phyloP scores from a whole-genome alignment of 306 rosid genomes.

The Alnus glutinosa region DNA sequence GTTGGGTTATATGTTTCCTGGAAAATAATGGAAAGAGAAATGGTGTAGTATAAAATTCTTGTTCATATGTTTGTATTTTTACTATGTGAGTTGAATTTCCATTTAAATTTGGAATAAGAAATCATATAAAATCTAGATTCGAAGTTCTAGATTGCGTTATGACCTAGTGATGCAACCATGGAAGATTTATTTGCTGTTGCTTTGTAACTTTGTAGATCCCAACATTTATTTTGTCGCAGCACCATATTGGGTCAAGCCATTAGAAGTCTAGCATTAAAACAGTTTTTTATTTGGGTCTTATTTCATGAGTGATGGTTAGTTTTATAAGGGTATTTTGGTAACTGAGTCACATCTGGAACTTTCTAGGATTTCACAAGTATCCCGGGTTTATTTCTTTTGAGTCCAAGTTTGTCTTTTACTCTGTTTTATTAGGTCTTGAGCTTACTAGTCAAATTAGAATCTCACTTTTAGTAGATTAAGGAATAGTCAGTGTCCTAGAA shows the following conservation, averaged over 20 bases:
- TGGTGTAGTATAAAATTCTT: background rate
- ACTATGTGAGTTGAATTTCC: background rate
- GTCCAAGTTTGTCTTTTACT: background rate
- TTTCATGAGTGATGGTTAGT: background rate
- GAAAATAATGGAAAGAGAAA: background rate
- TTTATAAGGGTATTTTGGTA: background rate
- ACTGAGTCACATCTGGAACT: no score
- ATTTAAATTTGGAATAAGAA: background rate
- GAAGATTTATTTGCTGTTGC: background rate
- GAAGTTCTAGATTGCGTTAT: background rate
- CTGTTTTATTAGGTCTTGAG: background rate
- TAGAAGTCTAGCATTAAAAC: background rate
- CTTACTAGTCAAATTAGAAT: background rate
- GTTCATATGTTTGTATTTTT: background rate
- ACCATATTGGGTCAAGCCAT: background rate
- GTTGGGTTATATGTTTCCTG: background rate
- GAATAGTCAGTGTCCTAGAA: background rate
- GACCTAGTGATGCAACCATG: background rate
- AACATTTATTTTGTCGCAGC: no score
- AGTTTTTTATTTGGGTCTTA: no score
- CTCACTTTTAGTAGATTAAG: background rate
- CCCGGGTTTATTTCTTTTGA: background rate
- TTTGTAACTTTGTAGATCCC: background rate
- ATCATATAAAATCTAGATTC: background rate
- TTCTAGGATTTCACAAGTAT: background rate